A percentile compares a stretch with the other conserved stretches of the same genome.
Conservation (phyloP, 2,329 filamentous ascomycete genomes). For the Ilyonectria destructans region DNA sequence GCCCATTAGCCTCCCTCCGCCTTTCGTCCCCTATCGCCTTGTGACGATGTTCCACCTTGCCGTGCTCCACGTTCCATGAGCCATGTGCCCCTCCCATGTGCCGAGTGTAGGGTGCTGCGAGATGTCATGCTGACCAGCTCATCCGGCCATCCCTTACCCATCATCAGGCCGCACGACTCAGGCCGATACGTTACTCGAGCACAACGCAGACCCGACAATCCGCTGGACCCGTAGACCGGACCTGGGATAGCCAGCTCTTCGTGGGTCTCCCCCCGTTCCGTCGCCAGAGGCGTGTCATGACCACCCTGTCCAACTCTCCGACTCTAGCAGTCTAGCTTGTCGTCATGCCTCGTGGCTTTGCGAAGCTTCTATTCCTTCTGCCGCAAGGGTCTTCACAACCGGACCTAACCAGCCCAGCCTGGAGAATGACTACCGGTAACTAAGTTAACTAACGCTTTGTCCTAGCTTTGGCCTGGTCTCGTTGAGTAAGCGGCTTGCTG, state of each 20-base stretch:
- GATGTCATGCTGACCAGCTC: conserved; percentile 9
- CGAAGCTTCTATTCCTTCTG: conserved; percentile 14
- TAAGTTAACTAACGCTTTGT: neutral
- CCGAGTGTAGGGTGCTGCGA: neutral
- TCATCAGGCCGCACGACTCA: conserved; percentile 21
- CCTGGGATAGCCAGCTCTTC: neutral
- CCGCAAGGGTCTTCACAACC: neutral
- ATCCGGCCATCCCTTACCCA: conserved; percentile 4
- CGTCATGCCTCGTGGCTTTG: conserved; percentile 15
- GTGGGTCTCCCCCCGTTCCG: neutral
- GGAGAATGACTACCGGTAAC: neutral
- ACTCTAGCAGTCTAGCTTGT: neutral
- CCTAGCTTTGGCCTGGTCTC: neutral
- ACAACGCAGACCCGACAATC: neutral
- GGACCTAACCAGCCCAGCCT: too few relatives aligned
- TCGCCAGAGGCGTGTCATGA: neutral
- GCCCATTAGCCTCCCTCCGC: neutral
- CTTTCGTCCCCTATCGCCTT: neutral
- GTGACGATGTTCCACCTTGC: neutral
- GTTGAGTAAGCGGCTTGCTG: conserved; percentile 3
- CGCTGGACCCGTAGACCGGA: conserved; percentile 1
- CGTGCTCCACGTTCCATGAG: neutral
- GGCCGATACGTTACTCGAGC: conserved; percentile 3
- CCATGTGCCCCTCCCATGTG: neutral
- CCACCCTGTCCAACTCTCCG: neutral